Base-by-base conservation (phyloP, 1,284 basidiomycete species). In the Schizophyllum amplum region DNA sequence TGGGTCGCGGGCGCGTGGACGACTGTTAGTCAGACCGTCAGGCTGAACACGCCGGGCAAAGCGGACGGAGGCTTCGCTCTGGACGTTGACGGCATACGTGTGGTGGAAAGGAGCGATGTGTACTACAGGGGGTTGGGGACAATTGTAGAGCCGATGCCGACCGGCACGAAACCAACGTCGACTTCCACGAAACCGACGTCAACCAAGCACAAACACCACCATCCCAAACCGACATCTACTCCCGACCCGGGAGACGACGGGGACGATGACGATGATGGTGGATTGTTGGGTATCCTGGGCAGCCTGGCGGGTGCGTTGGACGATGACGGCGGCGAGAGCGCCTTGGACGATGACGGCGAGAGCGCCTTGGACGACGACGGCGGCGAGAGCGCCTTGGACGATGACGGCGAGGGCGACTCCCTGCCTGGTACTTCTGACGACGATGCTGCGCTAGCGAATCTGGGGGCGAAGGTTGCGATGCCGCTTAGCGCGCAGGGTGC, bases 1-100 rank as follows among this genome's bases (percentile, higher is more conserved):
- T 93, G 82, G 71, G 70, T 75, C 1, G 64, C 71, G 1, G 88
- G 87, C 0, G 72, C 69, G 47, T 91, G 89, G 88, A 90, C 87
- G 50, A 77, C 72, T 47, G 71, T 90, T 17, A 62, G 68, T 21
- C 86, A 90, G 66, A 83, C 79, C 1, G 80, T 90, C 23, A 67
- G 68, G 49, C 75, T 91, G 57, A 91, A 91, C 64, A 87, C 84
- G 1, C 87, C 88, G 0, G 89, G 80, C 26, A 60, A 72, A 59
- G 76, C 75, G 55, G 75, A 85, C 60, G 83, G 83, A 13, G 57
- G 56, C 1, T 83, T 84, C 61, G 62, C 58, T 21, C 65, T 81
- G 2, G 72, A 78, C 24, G 82, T 87, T 13, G 69, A 88, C 59
- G 84, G 83, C 1, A 66, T 72, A 62, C 69, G 69, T 33, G 78